Evolutionary conservation across 2,329 filamentous ascomycete genomes (phyloP).

Genomic region (Penicillium sp.): DNA sequence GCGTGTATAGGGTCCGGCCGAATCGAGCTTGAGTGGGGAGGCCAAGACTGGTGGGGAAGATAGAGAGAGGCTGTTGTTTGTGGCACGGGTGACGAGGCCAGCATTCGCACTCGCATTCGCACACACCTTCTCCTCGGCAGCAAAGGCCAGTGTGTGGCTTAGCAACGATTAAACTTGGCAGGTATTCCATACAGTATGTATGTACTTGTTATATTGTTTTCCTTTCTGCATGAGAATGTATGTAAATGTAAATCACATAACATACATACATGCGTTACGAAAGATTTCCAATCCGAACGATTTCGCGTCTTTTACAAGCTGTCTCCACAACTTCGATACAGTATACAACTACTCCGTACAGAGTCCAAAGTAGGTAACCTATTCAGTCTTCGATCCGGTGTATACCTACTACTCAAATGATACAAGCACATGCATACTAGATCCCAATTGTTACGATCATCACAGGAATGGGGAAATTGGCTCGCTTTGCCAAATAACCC

Average conservation of each 20-base stretch:
- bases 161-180: not conserved
- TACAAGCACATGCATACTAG: too few species aligned
- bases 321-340: not conserved
- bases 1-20: conserved; percentile 8
- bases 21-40: conserved; percentile 4
- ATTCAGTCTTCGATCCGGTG: not conserved
- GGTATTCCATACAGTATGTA: not conserved
- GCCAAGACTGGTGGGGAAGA: not conserved
- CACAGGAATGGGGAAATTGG: not conserved
- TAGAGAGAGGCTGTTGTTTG: not conserved
- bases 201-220: not conserved
- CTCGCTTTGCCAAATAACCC: not conserved
- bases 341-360: not conserved
- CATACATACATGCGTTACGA: not conserved
- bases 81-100: conserved; percentile 4
- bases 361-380: not conserved
- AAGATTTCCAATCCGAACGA: not conserved
- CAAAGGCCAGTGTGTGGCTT: not conserved
- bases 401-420: too few species aligned
- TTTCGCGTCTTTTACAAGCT: not conserved
- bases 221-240: not conserved
- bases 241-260: not conserved
- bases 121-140: too few species aligned
- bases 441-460: not conserved
- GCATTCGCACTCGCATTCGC: not conserved